phyloP scores from a whole-genome alignment of 768 basidiomycete species.

The Lentinula sp. region DNA sequence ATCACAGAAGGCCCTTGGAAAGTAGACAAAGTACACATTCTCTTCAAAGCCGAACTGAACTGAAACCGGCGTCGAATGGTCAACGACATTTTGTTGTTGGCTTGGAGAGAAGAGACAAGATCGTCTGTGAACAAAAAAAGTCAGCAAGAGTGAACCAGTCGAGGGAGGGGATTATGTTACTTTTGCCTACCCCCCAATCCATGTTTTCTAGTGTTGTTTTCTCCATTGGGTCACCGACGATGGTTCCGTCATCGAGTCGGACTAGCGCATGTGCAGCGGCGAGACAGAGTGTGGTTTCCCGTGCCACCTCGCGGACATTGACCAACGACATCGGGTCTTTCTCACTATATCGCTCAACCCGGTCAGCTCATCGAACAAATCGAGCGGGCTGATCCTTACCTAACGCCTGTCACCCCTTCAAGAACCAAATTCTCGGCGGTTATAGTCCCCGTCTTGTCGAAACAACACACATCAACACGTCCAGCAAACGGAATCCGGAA shows the following conservation, averaged over 20 bases:
- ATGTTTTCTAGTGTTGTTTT: slow-evolving; percentile 90
- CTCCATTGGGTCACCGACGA: slow-evolving; percentile 99
- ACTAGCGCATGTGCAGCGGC: slow-evolving; percentile 96
- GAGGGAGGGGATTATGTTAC: slow-evolving; percentile 30
- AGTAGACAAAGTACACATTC: slow-evolving; percentile 88
- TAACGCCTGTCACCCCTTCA: slow-evolving; percentile 87
- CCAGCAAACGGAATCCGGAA: slow-evolving; percentile 97
- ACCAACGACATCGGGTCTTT: slow-evolving; percentile 61
- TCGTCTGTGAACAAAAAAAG: slow-evolving; percentile 47
- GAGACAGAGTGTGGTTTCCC: slow-evolving; percentile 80
- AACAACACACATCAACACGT: slow-evolving; percentile 96
- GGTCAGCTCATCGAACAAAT: not conserved
- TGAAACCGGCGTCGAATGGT: slow-evolving; percentile 90
- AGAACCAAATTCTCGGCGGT: slow-evolving; percentile 93
- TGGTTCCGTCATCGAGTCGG: slow-evolving; percentile 84
- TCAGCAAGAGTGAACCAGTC: slow-evolving; percentile 34
- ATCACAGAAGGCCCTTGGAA: slow-evolving; percentile 25
- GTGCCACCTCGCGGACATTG: slow-evolving; percentile 67
- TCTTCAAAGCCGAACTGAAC: slow-evolving; percentile 94
- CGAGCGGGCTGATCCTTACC: slow-evolving; percentile 47
- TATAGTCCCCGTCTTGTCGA: slow-evolving; percentile 99
- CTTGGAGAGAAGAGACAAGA: slow-evolving; percentile 52
- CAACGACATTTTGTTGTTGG: slow-evolving; percentile 51
- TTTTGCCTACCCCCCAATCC: slow-evolving; percentile 78
- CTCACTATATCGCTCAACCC: slow-evolving; percentile 31